Evolutionary conservation across 2,329 filamentous ascomycete genomes (phyloP).

Genomic region (Fusarium sp.): DNA sequence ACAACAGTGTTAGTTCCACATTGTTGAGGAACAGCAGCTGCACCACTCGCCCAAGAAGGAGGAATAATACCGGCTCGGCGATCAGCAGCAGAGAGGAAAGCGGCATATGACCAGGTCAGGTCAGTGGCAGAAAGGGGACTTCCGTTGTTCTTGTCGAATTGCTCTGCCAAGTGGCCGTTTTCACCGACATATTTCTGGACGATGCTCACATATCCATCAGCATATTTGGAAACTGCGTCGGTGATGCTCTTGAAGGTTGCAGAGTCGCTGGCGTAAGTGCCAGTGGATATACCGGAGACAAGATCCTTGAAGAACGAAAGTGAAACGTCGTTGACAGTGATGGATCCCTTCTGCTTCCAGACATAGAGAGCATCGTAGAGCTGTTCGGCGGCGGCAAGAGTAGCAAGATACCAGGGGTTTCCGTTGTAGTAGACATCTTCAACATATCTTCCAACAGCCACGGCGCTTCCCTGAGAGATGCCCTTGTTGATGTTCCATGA

Average conservation of each 20-base stretch:
- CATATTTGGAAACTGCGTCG: slow-evolving; percentile 67
- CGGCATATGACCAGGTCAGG: slow-evolving; percentile 79
- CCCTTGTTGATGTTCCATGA: slow-evolving; percentile 77
- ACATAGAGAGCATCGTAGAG: slow-evolving; percentile 80
- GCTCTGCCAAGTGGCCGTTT: slow-evolving; percentile 75
- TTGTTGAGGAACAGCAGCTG: slow-evolving; percentile 59
- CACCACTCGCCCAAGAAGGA: slow-evolving; percentile 64
- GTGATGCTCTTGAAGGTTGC: slow-evolving; percentile 65
- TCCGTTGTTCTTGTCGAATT: slow-evolving; percentile 68
- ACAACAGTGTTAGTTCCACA: slow-evolving; percentile 60
- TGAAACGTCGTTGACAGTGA: slow-evolving; percentile 73
- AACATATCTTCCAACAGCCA: slow-evolving; percentile 73
- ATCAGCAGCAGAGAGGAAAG: slow-evolving; percentile 72
- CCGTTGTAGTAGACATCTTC: slow-evolving; percentile 81
- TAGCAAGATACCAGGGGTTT: slow-evolving; percentile 85
- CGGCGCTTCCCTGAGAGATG: slow-evolving; percentile 67
- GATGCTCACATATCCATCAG: slow-evolving; percentile 70
- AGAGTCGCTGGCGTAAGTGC: slow-evolving; percentile 67
- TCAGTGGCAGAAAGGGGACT: slow-evolving; percentile 71
- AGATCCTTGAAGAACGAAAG: slow-evolving; percentile 78
- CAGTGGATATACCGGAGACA: slow-evolving; percentile 65
- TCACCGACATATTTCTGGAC: slow-evolving; percentile 70
- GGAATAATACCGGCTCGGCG: slow-evolving; percentile 67
- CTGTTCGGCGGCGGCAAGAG: slow-evolving; percentile 81
- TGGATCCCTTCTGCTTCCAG: slow-evolving; percentile 71